Base-by-base conservation (phyloP, 441 rosid species). In the Manihot esculenta region DNA sequence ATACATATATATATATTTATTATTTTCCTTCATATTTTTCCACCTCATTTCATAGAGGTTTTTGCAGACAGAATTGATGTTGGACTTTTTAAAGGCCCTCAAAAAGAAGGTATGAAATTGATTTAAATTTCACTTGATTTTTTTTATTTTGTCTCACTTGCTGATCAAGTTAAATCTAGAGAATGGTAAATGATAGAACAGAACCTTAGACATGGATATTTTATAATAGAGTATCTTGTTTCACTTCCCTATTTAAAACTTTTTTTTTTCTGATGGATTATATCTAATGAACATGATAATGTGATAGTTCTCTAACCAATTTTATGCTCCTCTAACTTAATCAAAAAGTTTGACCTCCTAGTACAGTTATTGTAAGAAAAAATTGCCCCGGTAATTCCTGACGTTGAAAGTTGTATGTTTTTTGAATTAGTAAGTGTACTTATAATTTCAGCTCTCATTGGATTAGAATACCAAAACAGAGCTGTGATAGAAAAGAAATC, bases 21-120 rank as follows among this genome's bases (percentile, higher is more conserved):
- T n/a, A n/a, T n/a, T n/a, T n/a, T n/a, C n/a, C n/a, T n/a, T n/a
- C n/a, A n/a, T n/a, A n/a, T n/a, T n/a, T n/a, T n/a, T n/a, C n/a
- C n/a, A n/a, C n/a, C 73, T 59, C 47, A 59, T 51, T 50, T 20
- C 38, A 68, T 51, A 24, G 41, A 41, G 41, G 50, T 55, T 70
- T 4, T 55, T 78, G 80, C 85, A 83, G 87, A 64, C 72, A 38
- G 54, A 83, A 44, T 59, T 80, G 41, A 59, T 68, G 78, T 21
- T 80, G 75, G 82, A 78, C 21, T 73, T 67, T 49, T 5, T 76
- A 49, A 68, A 30, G 45, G 59, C 67, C 63, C 84, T 81, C 59
- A 71, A 42, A 21, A 77, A 78, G 55, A 76, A 78, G 86, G 88
- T 80, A 77, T 23, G 33, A 18, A 51, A n/a, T 51, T n/a, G 55